Percentiles rank a stretch among this genome's conserved stretches.
Evolutionary conservation across 805 yeast genomes (phyloP).

Genomic region (Ogataea angusta): DNA sequence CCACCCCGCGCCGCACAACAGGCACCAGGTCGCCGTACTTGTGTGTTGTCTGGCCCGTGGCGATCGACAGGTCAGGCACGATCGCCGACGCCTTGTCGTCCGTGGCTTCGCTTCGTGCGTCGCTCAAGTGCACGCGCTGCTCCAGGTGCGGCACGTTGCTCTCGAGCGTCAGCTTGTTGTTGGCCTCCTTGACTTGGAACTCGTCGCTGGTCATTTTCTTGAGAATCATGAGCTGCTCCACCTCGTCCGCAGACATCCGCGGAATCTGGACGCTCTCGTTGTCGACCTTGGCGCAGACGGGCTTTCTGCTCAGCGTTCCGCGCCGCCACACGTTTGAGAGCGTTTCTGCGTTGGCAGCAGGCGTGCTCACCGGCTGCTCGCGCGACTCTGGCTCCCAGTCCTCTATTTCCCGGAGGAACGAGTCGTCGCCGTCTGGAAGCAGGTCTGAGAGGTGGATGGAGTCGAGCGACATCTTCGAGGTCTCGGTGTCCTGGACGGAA

Average conservation of each 20-base stretch:
- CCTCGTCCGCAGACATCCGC: constrained; percentile 24
- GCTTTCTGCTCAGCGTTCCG: constrained; percentile 24
- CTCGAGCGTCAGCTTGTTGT: constrained; percentile 20
- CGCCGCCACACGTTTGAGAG: constrained; percentile 29
- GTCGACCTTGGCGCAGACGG: constrained; percentile 10
- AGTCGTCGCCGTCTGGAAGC: constrained; percentile 39
- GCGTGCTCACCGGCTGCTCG: constrained; percentile 1
- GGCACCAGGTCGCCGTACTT: constrained; percentile 24
- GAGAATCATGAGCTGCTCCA: constrained; percentile 30
- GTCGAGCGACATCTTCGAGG: constrained; percentile 2
- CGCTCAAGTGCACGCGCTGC: constrained; percentile 24
- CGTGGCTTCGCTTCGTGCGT: constrained; percentile 10
- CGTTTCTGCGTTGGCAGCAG: constrained; percentile 17
- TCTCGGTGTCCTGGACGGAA: constrained; percentile 16
- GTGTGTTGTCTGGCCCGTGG: constrained; percentile 16
- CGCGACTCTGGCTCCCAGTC: constrained; percentile 30
- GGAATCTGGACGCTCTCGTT: constrained; percentile 18
- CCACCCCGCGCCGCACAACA: constrained; percentile 12
- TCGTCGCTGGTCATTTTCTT: constrained; percentile 33
- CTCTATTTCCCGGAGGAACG: constrained; percentile 40
- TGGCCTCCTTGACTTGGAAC: constrained; percentile 27
- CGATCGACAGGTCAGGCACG: constrained; percentile 31
- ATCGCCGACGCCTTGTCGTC: constrained; percentile 20
- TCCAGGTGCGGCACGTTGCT: constrained; percentile 16
- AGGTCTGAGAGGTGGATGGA: constrained; percentile 27